These are phyloP conservation scores for Podaxis sp. DNA, from an alignment of 768 basidiomycete species.

Conservation along the genomic window DNA sequence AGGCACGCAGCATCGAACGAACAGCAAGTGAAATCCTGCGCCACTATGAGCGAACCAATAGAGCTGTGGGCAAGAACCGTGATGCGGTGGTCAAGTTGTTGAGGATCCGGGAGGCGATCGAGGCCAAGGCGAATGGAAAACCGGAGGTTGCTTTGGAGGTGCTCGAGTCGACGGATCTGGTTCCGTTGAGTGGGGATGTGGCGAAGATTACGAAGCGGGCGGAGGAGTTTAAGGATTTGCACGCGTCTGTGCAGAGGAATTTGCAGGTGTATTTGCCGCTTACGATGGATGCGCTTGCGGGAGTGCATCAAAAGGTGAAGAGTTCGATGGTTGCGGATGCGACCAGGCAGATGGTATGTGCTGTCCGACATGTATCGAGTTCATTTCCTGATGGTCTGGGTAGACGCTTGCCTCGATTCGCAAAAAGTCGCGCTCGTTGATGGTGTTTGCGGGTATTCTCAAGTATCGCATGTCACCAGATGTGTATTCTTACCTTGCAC, in stretches of 20 bases:
- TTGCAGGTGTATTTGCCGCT: slow-evolving; percentile 84
- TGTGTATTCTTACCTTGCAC: slow-evolving; percentile 84
- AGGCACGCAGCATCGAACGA: slow-evolving; percentile 65
- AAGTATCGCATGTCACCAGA: slow-evolving; percentile 90
- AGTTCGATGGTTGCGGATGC: slow-evolving; percentile 69
- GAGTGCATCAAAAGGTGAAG: slow-evolving; percentile 78
- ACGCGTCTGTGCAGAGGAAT: slow-evolving; percentile 87
- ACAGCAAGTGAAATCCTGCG: slow-evolving; percentile 78
- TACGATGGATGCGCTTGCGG: slow-evolving; percentile 90
- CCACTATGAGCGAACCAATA: slow-evolving; percentile 77
- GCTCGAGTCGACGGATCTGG: slow-evolving; percentile 80
- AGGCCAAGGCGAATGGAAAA: slow-evolving; percentile 68
- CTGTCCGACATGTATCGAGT: slow-evolving; percentile 2
- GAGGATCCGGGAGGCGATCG: slow-evolving; percentile 78
- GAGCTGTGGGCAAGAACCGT: slow-evolving; percentile 68
- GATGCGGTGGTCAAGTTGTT: slow-evolving; percentile 76
- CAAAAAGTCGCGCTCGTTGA: slow-evolving; percentile 81
- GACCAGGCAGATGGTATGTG: slow-evolving; percentile 71
- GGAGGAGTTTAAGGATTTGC: slow-evolving; percentile 85
- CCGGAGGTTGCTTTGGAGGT: slow-evolving; percentile 84
- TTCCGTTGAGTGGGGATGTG: slow-evolving; percentile 86
- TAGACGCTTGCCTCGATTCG: slow-evolving; percentile 68
- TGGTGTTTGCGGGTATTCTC: slow-evolving; percentile 86
- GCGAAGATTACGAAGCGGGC: slow-evolving; percentile 82
- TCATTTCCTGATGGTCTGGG: slow-evolving; percentile 18